phyloP scores from a whole-genome alignment of 2,329 filamentous ascomycete species.

The Sporothrix mexicana region DNA sequence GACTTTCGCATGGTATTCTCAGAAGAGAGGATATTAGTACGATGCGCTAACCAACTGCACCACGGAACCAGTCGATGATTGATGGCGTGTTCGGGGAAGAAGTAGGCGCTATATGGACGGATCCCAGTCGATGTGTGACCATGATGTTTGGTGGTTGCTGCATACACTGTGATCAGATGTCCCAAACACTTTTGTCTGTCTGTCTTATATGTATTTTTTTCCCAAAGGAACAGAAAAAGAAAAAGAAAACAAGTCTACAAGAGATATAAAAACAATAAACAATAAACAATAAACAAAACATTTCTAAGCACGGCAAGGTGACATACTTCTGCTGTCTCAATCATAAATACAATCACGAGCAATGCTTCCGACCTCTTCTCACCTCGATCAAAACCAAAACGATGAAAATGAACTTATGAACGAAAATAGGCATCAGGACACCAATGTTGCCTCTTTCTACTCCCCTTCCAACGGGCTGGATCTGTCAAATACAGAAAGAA shows the following conservation, averaged over 20 bases:
- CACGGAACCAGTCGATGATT: conserved; percentile 26
- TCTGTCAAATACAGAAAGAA: neutral
- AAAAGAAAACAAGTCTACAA: neutral
- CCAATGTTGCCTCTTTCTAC: too few relatives aligned
- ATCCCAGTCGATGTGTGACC: neutral
- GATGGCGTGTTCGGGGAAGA: conserved; percentile 20
- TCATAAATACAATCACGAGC: neutral
- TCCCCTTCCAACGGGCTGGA: neutral
- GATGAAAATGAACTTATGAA: neutral
- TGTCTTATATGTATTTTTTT: neutral
- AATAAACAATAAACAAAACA: neutral
- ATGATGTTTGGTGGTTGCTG: neutral
- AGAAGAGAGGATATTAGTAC: conserved; percentile 26
- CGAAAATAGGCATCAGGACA: too few relatives aligned
- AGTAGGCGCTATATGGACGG: neutral
- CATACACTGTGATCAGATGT: too few relatives aligned
- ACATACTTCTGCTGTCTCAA: too few relatives aligned
- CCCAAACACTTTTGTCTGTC: too few relatives aligned
- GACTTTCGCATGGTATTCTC: conserved; percentile 28
- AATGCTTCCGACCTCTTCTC: neutral
- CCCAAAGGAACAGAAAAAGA: too few relatives aligned
- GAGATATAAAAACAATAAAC: neutral
- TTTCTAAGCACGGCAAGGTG: too few relatives aligned
- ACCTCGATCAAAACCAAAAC: neutral
- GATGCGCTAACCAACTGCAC: conserved; percentile 28